These are phyloP conservation scores for Wallacemonas sp. DNA, from an alignment of 208 protist species.

Conservation along the genomic window DNA sequence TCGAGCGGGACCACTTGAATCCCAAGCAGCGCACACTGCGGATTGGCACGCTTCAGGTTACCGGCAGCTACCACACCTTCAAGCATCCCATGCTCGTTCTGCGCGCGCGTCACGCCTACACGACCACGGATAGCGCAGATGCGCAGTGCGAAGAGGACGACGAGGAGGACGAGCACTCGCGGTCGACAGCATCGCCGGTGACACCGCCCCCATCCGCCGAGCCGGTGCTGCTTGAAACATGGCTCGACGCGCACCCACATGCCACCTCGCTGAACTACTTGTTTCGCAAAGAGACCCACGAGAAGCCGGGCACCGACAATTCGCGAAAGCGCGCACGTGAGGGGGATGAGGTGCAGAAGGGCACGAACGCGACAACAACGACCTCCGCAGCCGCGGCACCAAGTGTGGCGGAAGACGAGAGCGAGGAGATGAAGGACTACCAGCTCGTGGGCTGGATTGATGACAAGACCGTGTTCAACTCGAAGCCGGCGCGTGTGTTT, in stretches of 20 bases:
- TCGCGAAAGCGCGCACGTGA: slow-evolving; percentile 22
- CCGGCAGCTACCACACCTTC: slow-evolving; percentile 41
- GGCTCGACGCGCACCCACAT: slow-evolving; percentile 57
- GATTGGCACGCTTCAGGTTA: slow-evolving; percentile 59
- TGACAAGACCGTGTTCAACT: slow-evolving; percentile 63
- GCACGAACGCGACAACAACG: too few relatives aligned
- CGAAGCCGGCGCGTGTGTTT: slow-evolving; percentile 69
- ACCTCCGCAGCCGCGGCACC: slow-evolving; percentile 3
- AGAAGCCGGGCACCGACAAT: too few relatives aligned
- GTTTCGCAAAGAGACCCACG: slow-evolving; percentile 9
- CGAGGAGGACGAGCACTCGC: not conserved
- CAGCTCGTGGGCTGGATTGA: slow-evolving; percentile 71
- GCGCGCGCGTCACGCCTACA: not conserved
- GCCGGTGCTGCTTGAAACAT: slow-evolving; percentile 44
- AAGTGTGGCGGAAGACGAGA: not conserved
- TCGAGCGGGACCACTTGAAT: slow-evolving; percentile 48
- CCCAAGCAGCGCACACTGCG: slow-evolving; percentile 55
- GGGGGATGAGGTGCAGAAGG: not conserved
- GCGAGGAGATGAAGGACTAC: slow-evolving; percentile 36
- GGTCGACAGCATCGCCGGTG: not conserved
- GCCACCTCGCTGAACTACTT: slow-evolving; percentile 45
- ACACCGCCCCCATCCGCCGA: slow-evolving; percentile 19
- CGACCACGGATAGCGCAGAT: not conserved
- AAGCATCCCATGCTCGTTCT: slow-evolving; percentile 56
- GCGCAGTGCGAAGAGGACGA: not conserved